Evolutionary conservation across 73 alveolate genomes (phyloP).

Genomic region (Paramecium tetraurelia): DNA sequence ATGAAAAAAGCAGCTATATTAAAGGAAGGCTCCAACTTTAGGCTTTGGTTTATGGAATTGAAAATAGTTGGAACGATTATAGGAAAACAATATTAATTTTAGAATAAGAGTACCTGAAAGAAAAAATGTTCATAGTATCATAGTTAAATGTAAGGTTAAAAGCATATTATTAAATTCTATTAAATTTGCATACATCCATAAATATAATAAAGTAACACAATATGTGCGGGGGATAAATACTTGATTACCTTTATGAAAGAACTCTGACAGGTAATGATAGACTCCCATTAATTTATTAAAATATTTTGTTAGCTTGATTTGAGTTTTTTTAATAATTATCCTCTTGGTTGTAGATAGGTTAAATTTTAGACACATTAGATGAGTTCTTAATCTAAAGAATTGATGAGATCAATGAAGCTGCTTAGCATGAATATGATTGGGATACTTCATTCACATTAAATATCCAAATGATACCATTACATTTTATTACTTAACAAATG

Average conservation of each 20-base stretch:
- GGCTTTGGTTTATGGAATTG: conserved; percentile 8
- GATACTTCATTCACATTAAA: conserved; percentile 46
- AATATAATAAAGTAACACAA: neutral
- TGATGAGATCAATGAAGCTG: neutral
- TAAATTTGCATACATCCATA: conserved; percentile 12
- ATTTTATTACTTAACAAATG: neutral
- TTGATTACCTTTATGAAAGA: conserved; percentile 36
- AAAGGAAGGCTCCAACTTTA: neutral
- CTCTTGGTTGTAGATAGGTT: conserved; percentile 1
- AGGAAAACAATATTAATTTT: neutral
- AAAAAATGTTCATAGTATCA: neutral
- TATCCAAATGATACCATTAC: neutral
- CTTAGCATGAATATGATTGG: conserved; percentile 32
- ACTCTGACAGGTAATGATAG: conserved; percentile 26
- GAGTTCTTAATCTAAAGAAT: conserved; percentile 28
- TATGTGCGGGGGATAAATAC: conserved; percentile 34
- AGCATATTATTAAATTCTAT: neutral
- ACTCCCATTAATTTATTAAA: neutral
- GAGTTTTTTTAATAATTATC: neutral
- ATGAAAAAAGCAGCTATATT: neutral
- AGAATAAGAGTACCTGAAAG: conserved; percentile 6
- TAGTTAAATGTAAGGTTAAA: neutral
- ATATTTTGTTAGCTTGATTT: neutral
- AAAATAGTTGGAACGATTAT: neutral
- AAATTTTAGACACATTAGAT: conserved; percentile 6